phyloP scores from a whole-genome alignment of 106 monocot genomes.

The Allium fistulosum region DNA sequence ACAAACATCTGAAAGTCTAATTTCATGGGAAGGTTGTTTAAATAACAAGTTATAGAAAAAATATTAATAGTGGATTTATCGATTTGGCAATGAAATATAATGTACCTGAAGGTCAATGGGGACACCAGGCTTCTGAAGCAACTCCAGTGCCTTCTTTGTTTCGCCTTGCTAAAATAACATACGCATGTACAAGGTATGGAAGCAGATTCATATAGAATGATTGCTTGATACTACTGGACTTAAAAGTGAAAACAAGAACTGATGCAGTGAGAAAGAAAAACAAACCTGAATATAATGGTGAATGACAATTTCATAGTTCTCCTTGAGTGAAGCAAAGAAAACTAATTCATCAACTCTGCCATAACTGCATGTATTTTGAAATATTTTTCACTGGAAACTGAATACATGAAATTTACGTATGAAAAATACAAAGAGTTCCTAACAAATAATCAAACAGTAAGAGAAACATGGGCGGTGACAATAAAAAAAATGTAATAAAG shows the following conservation, averaged over 20 bases:
- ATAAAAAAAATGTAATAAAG: too few relatives aligned
- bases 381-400: too few relatives aligned
- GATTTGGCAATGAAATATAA: neutral
- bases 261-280: neutral
- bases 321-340: constrained; percentile 92
- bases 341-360: constrained; percentile 93
- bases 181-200: constrained; percentile 8
- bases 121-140: constrained; percentile 84
- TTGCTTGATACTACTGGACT: too few relatives aligned
- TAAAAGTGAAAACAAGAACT: neutral
- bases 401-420: too few relatives aligned
- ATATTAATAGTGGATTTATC: neutral
- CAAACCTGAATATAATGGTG: constrained; percentile 93
- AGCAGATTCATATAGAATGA: neutral
- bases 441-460: too few relatives aligned
- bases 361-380: constrained; percentile 50
- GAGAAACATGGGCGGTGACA: too few relatives aligned
- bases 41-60: neutral
- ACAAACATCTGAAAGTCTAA: neutral
- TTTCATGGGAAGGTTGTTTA: neutral
- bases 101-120: constrained; percentile 84
- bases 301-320: constrained; percentile 87
- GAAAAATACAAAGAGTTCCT: too few relatives aligned
- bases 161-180: constrained; percentile 74
- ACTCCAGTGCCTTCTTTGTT: constrained; percentile 85